Conservation (phyloP, 441 rosid species). For the Viola pubescens region DNA sequence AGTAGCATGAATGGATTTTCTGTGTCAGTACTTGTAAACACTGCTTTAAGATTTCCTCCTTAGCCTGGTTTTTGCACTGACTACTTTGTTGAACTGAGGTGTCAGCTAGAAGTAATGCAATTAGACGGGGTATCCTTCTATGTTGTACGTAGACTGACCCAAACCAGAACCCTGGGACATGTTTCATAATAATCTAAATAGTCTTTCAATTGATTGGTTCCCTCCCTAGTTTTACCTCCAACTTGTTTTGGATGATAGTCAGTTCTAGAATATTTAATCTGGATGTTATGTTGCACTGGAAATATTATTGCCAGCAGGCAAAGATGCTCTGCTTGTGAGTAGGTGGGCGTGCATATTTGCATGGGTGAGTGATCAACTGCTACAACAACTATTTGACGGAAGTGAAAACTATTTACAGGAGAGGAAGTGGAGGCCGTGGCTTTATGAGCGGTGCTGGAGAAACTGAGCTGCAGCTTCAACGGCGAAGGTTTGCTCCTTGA, state of each 20-base stretch:
- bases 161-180: too few species aligned
- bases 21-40: too few species aligned
- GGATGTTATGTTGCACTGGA: neutral
- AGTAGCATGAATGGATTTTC: too few species aligned
- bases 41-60: too few species aligned
- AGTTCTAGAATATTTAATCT: neutral
- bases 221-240: neutral
- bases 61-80: too few species aligned
- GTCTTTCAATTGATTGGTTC: neutral
- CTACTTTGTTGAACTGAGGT: too few species aligned
- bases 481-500: slow-evolving; percentile 53
- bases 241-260: neutral
- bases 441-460: slow-evolving; percentile 96
- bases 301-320: neutral
- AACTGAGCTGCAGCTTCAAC: slow-evolving; percentile 95
- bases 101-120: too few species aligned
- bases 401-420: slow-evolving; percentile 47
- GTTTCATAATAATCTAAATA: too few species aligned
- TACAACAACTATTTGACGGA: slow-evolving; percentile 7
- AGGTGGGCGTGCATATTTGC: neutral
- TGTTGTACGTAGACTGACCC: too few species aligned
- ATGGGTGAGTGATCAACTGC: neutral
- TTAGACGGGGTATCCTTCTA: too few species aligned
- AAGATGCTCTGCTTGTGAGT: neutral
- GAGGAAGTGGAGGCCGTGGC: slow-evolving; percentile 89